These are phyloP conservation scores for Dalbergia oliveri DNA, from an alignment of 306 rosid species.

Conservation along the genomic window DNA sequence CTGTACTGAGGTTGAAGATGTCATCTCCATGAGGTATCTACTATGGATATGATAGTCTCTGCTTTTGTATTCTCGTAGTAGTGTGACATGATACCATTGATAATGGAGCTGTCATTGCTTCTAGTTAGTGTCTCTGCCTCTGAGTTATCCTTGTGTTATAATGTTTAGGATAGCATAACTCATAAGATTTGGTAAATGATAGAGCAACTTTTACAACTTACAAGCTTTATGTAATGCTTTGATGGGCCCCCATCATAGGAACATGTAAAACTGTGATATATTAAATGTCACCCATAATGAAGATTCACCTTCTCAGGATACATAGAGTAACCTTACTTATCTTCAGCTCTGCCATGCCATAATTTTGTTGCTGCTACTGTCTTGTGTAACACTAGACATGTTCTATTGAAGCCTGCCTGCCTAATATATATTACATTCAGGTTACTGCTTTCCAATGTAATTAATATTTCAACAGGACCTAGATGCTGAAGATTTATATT, in stretches of 20 bases:
- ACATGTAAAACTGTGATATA: conserved; percentile 23
- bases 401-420: background rate
- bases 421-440: conserved; percentile 13
- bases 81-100: background rate
- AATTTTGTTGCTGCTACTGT: conserved; percentile 10
- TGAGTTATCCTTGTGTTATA: background rate
- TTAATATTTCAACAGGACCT: conserved; percentile 17
- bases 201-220: conserved; percentile 4
- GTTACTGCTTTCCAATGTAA: conserved; percentile 5
- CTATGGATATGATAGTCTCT: conserved; percentile 32
- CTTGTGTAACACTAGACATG: background rate
- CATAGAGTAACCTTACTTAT: background rate
- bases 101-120: conserved; percentile 1
- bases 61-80: conserved; percentile 1
- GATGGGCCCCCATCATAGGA: background rate
- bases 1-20: conserved; percentile 94
- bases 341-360: background rate
- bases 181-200: background rate
- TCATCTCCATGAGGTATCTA: conserved; percentile 94
- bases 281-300: conserved; percentile 1
- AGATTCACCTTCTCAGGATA: background rate
- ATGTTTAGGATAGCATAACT: background rate
- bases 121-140: background rate
- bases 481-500: conserved; percentile 32
- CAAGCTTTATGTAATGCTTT: conserved; percentile 18